Base-by-base conservation (phyloP, 2,329 filamentous ascomycete genomes). In the Orbilia javanica region DNA sequence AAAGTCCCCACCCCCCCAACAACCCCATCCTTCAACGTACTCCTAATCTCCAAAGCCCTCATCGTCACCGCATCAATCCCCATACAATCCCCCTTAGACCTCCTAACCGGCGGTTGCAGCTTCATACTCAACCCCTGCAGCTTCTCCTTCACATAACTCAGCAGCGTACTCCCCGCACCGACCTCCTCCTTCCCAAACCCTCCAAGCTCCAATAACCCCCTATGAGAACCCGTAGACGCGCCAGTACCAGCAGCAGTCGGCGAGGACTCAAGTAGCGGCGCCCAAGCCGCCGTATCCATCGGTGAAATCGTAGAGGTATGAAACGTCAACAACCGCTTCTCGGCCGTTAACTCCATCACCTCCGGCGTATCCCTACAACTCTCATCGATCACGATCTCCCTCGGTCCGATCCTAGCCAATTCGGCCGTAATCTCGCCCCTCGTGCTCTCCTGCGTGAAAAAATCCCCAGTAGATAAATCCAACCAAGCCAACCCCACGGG, bases 381-480 rank as follows among this genome's bases (percentile, higher is more conserved):
- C 18, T 77, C 87, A 81, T 94, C 90, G 1, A 98, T 86, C 2
- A 99, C 88, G 63, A 98, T 90, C 83, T 99, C 96, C 52, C 91
- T 88, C 0, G 96, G 94, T 18, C 90, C 89, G 79, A 98, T 91
- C 27, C 95, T 90, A 29, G 94, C 92, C 63, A 98, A 86, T 20
- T 92, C 90, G 8, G 94, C 93, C n/a, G 92, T 87, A 3, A 99
- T 85, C 68, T 90, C 90, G 62, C 88, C 86, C 6, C 94, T 84
- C 20, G 90, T 90, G 0, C 92, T 91, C 18, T 86, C 86, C 82
- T 98, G 94, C 0, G 94, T 97, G 82, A 90, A 93, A 84, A 99
- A 99, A 81, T 95, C 92, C 13, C 96, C 96, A 1, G 96, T 99
- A 7, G 96, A 97, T 27, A 98, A 85, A 84, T 99, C 96, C 55